These are phyloP conservation scores for Moesziomyces globuligerus DNA, from an alignment of 1,284 basidiomycete species.

Conservation along the genomic window DNA sequence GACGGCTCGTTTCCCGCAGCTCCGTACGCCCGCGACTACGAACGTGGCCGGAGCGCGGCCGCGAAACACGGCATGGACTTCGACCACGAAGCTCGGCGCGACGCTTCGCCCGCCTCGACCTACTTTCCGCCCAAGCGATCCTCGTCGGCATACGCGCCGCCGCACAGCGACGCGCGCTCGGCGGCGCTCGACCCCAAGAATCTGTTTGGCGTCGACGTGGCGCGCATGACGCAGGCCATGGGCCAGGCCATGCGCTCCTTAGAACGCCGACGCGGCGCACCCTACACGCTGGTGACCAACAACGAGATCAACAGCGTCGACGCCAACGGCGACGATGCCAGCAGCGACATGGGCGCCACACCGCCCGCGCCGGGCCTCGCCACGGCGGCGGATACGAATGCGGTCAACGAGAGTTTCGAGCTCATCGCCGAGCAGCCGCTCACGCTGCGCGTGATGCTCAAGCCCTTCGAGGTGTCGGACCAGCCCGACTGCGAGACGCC, in stretches of 20 bases:
- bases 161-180: conserved; percentile 6
- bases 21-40: conserved; percentile 7
- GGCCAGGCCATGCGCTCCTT: conserved; percentile 47
- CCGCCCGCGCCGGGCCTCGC: conserved; percentile 30
- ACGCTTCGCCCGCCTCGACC: conserved; percentile 13
- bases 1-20: conserved; percentile 26
- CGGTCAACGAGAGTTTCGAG: conserved; percentile 47
- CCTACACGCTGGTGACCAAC: conserved; percentile 49
- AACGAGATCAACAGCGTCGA: conserved; percentile 29
- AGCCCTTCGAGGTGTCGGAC: conserved; percentile 44
- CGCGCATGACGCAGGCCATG: conserved; percentile 44
- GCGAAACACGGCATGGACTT: conserved; percentile 11
- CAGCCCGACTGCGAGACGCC: conserved; percentile 42
- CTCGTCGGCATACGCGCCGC: conserved; percentile 14
- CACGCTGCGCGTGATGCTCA: conserved; percentile 47
- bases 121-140: conserved; percentile 24
- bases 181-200: conserved; percentile 36
- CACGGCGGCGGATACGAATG: conserved; percentile 29
- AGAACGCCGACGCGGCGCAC: conserved; percentile 34
- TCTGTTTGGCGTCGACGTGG: conserved; percentile 43
- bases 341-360: conserved; percentile 26
- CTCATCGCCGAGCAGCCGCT: conserved; percentile 49
- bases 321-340: conserved; percentile 29
- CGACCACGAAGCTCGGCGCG: conserved; percentile 5
- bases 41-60: not conserved